Evolutionary conservation across 2,329 filamentous ascomycete genomes (phyloP), one percentile per base, ranked within the genome.

Genomic region (Rhynchosporium secalis): DNA sequence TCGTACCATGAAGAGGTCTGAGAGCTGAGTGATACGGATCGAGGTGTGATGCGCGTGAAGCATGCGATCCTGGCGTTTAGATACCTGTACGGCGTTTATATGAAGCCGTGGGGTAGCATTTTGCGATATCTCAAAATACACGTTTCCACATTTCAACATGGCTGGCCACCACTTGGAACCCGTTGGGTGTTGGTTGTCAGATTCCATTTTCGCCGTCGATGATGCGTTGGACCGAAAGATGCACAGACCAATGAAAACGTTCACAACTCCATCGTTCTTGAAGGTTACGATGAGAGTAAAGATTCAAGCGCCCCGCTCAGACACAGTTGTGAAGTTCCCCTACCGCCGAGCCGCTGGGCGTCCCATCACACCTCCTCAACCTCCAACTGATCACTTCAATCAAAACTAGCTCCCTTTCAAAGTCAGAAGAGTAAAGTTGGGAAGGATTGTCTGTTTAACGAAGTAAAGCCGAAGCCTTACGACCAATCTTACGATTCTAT

Each of bases 301-400:
- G 9, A 41, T 29, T 28, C 26, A 46, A 46, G 43, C 41, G 36
- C 55, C 48, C 26, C 56, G 56, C 58, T 56, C 58, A 51, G 57
- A 61, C 54, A 57, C 28, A 3, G 9, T 28, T 41, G n/a, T 13
- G 49, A 29, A 12, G 61, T 65, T 67, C 60, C 60, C 65, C 49
- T 65, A 62, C 63, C 61, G 65, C 62, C 36, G 46, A 58, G 56
- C 20, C 56, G 56, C 56, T 58, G 40, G 45, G 40, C 54, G 54
- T 54, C 51, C 40, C 51, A 54, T 36, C 51, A 54, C 40, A 54
- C 51, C 38, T 41, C 10, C 33, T 54, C 20, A 33, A 54, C 20
- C 36, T 29, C 36, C 51, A 4, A 54, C 51, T 54, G 33, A 33
- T 40, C 51, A 33, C 26, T 29, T 54, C 20, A 13, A 36, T 54